Conservation (phyloP, 2,329 filamentous ascomycete species). For the Colletotrichum neosansevieriae region DNA sequence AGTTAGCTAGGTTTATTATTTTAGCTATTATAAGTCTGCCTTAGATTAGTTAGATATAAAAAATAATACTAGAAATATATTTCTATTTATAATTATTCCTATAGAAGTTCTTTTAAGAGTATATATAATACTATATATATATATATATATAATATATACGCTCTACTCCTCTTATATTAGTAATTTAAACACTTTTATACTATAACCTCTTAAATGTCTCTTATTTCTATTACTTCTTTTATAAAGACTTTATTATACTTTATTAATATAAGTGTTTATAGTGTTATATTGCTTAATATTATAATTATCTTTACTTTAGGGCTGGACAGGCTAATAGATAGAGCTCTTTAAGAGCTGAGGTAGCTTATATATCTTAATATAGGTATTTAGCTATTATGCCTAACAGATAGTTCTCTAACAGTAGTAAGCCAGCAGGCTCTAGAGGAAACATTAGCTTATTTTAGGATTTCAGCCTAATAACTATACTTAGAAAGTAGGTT, state of each 20-base stretch:
- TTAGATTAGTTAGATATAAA: too few species aligned
- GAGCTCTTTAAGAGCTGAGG: not conserved
- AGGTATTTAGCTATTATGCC: not conserved
- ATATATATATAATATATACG: too few species aligned
- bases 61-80: too few species aligned
- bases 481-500: not conserved
- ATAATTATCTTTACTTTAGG: not conserved
- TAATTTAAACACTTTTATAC: not conserved
- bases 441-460: not conserved
- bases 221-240: not conserved
- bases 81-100: not conserved
- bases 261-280: not conserved
- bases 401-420: not conserved
- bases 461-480: not conserved
- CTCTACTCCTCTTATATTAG: not conserved
- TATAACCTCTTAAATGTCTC: not conserved
- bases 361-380: not conserved
- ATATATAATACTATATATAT: too few species aligned
- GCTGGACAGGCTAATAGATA: not conserved
- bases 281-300: not conserved
- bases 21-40: not conserved
- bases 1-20: not conserved
- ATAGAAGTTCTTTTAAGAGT: not conserved
- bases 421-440: not conserved
- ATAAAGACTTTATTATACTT: not conserved